phyloP scores from a whole-genome alignment of 306 rosid genomes.

The Pueraria montana region DNA sequence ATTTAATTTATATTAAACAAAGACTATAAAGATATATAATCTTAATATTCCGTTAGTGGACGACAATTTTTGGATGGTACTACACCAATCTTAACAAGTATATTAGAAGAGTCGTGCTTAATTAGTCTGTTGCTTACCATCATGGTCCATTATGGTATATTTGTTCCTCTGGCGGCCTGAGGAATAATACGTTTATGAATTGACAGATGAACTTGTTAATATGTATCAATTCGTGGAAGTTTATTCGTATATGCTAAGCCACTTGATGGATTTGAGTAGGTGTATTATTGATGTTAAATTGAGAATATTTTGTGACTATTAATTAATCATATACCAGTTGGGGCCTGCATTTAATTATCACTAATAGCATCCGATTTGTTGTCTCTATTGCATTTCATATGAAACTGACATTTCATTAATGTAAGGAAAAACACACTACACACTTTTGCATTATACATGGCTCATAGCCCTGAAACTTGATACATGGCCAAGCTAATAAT shows the following conservation, averaged over 20 bases:
- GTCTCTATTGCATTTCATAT: background rate
- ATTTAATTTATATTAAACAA: too few relatives aligned
- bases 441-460: background rate
- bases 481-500: background rate
- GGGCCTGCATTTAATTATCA: background rate
- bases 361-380: background rate
- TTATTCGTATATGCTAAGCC: background rate
- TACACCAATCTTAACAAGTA: background rate
- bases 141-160: background rate
- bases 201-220: background rate
- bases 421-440: slow-evolving; percentile 2
- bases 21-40: too few relatives aligned
- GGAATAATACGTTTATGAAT: background rate
- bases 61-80: background rate
- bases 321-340: background rate
- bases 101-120: background rate
- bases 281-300: background rate
- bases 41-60: background rate
- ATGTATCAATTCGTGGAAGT: background rate
- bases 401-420: background rate
- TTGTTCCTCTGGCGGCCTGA: background rate
- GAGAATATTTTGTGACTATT: background rate
- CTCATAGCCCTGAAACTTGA: background rate
- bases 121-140: background rate
- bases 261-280: background rate